Conservation (phyloP, 2,329 filamentous ascomycete genomes). For the Aspergillus tanneri region DNA sequence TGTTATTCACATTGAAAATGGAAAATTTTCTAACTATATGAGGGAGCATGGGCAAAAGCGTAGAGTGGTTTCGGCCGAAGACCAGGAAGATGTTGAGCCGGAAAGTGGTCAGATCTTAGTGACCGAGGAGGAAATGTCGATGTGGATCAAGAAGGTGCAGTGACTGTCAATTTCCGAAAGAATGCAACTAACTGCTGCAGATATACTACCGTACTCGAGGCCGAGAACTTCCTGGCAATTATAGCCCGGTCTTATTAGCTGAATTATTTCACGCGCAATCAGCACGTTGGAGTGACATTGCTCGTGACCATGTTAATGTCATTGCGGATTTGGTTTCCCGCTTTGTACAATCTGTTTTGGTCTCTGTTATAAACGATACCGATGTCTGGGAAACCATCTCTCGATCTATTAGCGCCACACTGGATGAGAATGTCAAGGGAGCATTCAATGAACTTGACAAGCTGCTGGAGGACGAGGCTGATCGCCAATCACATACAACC, state of each 20-base stretch:
- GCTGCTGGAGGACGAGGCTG: conserved; percentile 18
- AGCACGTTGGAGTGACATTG: conserved; percentile 21
- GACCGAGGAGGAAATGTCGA: conserved; percentile 15
- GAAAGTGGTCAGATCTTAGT: conserved; percentile 15
- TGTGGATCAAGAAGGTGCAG: conserved; percentile 22
- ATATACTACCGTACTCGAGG: conserved; percentile 27
- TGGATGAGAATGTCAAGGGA: conserved; percentile 11
- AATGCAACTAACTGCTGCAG: conserved; percentile 12
- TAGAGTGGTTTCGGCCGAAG: conserved; percentile 7
- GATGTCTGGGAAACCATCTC: conserved; percentile 6
- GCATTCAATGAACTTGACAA: conserved; percentile 13
- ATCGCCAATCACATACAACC: conserved; percentile 35
- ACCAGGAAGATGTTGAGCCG: conserved; percentile 1
- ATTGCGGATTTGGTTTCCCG: conserved; percentile 6
- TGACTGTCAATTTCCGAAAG: neutral
- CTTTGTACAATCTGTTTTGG: conserved; percentile 10
- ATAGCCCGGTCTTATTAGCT: conserved; percentile 26
- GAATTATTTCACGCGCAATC: conserved; percentile 31
- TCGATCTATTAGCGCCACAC: neutral
- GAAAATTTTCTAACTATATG: conserved; percentile 21
- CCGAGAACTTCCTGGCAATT: conserved; percentile 30
- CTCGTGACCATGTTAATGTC: conserved; percentile 14
- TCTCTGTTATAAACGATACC: conserved; percentile 9
- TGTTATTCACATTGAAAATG: conserved; percentile 20
- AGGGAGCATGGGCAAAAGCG: conserved; percentile 18